Evolutionary conservation across 192 early-diverging fungal genomes (phyloP), one percentile per base, ranked within the genome.

Genomic region (Umbelopsis isabellina): DNA sequence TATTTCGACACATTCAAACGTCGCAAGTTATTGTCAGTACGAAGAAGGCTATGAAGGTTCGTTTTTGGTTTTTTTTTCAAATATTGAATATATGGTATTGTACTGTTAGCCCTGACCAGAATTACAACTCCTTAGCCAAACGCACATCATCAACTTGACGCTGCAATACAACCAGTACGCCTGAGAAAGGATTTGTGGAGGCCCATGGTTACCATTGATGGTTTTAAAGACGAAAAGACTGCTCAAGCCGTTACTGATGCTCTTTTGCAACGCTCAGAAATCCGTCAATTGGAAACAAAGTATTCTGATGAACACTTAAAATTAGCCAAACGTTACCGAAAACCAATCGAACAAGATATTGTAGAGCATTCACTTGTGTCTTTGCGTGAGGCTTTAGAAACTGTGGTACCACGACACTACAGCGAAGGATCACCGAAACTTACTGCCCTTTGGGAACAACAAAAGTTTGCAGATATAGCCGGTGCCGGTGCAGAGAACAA

Each of bases 1-100:
- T 86, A 69, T 86, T 80, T 68, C 80, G 84, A 46, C 82, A 86
- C 49, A 77, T 86, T 58, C 84, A 86, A 51, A 83, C 84, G 27
- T 73, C 80, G 1, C 84, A 86, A 67, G 80, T 86, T 25, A 74
- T 86, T 22, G 80, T 86, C 4, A 83, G 82, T 20, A 37, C 79
- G 20, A 76, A 80, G 68, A 75, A 70, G 53, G 73, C 71, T 18
- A 77, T 86, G 66, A 83, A 86, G 82, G 82, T 82, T 73, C 47
- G 13, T 27, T 46, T 6, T 49, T 50, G 20, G 27, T 25, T 2
- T 5, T 18, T 67, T 8, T 49, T n/a, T 27, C n/a, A 37, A 20
- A 44, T 1, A 52, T 49, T 22, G 21, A 7, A 10, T 5, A 18
- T 68, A 49, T 21, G 13, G 46, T 46, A 45, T 45, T 35, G 18